Evolutionary conservation across 495 filamentous ascomycete species (phyloP).

Genomic region (Xylaria cubensis): DNA sequence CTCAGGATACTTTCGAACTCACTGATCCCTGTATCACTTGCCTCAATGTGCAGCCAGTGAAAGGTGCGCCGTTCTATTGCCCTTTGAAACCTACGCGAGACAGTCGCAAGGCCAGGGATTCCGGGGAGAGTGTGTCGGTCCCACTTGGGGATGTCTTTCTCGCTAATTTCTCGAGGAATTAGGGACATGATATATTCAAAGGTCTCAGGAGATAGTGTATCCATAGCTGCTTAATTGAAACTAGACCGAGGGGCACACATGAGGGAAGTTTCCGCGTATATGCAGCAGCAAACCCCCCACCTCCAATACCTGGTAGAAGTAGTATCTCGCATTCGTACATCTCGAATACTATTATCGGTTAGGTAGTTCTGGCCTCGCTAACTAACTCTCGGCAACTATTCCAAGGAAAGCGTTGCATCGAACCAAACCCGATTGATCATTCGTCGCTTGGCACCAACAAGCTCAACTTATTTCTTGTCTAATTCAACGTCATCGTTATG

Average conservation of each 20-base stretch:
- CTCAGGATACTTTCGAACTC: background rate
- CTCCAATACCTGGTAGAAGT: no score
- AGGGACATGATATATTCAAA: background rate
- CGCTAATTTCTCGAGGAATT: background rate
- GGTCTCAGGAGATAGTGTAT: slow-evolving; percentile 5
- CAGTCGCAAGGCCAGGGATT: background rate
- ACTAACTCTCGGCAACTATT: no score
- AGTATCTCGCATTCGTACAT: no score
- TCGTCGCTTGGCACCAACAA: no score
- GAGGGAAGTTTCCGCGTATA: no score
- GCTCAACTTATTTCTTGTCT: no score
- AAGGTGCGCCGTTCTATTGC: slow-evolving; percentile 10
- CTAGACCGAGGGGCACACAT: background rate
- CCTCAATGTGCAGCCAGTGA: background rate
- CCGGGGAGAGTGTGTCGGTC: background rate
- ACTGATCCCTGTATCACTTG: background rate
- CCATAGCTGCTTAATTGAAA: background rate
- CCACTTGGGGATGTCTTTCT: background rate
- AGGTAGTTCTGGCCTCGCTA: no score
- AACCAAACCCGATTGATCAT: no score
- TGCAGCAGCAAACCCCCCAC: no score
- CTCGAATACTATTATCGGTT: no score
- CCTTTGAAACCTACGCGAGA: slow-evolving; percentile 6
- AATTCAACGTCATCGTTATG: no score
- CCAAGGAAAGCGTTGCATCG: no score